Evolutionary conservation across 306 rosid species (phyloP).

Genomic region (peach (Prunus persica)): Prunus_persica_NCBIv2 NC_034012.1:7157001-7157500

Average conservation of each 20-base stretch:
- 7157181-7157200: constrained; percentile 76
- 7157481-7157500: neutral
- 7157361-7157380: neutral
- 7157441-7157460: neutral
- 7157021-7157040: neutral
- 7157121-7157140: constrained; percentile 1
- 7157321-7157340: neutral
- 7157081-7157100: neutral
- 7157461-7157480: neutral
- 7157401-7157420: neutral
- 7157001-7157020: neutral
- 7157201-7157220: constrained; percentile 91
- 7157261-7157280: neutral
- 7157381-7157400: neutral
- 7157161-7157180: constrained; percentile 9
- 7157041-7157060: neutral
- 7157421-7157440: neutral
- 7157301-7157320: neutral
- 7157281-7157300: neutral
- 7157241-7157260: neutral
- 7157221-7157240: constrained; percentile 94
- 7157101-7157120: constrained; percentile 6
- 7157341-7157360: neutral
- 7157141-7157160: constrained; percentile 21
- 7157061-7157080: neutral